phyloP scores from a whole-genome alignment of 306 rosid genomes.

The Dryas drummondii region DNA sequence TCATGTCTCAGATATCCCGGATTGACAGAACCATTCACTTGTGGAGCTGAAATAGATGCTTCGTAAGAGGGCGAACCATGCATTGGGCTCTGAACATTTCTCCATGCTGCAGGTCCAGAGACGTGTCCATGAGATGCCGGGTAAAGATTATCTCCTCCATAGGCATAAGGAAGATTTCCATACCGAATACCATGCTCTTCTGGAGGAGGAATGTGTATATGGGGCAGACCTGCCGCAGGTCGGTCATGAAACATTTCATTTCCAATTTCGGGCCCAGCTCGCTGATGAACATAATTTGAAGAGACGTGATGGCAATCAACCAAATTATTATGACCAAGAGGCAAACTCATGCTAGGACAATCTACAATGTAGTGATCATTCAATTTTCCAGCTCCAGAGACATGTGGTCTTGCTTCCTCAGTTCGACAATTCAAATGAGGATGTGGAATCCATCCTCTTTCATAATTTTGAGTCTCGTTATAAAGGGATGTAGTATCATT shows the following conservation, averaged over 20 bases:
- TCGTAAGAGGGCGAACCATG: constrained; percentile 64
- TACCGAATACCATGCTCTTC: constrained; percentile 65
- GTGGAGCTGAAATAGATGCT: constrained; percentile 47
- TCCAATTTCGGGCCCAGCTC: constrained; percentile 60
- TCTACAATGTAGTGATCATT: constrained; percentile 64
- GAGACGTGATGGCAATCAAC: constrained; percentile 51
- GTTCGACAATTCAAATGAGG: constrained; percentile 51
- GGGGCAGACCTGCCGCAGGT: constrained; percentile 52
- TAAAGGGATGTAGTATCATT: constrained; percentile 53
- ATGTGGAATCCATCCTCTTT: constrained; percentile 67
- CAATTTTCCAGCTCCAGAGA: constrained; percentile 57
- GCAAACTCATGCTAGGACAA: constrained; percentile 51
- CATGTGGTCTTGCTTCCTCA: constrained; percentile 58
- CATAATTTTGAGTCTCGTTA: constrained; percentile 60
- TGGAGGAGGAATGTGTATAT: constrained; percentile 45
- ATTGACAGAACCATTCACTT: constrained; percentile 59
- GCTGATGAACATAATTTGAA: constrained; percentile 55
- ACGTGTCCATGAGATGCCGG: constrained; percentile 53
- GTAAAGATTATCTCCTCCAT: constrained; percentile 64
- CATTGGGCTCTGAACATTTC: constrained; percentile 52
- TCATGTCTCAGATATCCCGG: constrained; percentile 48
- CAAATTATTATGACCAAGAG: constrained; percentile 54
- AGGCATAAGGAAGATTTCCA: constrained; percentile 57
- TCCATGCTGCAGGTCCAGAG: constrained; percentile 61
- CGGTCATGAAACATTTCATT: constrained; percentile 66